Evolutionary conservation across 768 basidiomycete species (phyloP), one percentile per base, ranked within the genome.

Genomic region (Naganishia randhawae): DNA sequence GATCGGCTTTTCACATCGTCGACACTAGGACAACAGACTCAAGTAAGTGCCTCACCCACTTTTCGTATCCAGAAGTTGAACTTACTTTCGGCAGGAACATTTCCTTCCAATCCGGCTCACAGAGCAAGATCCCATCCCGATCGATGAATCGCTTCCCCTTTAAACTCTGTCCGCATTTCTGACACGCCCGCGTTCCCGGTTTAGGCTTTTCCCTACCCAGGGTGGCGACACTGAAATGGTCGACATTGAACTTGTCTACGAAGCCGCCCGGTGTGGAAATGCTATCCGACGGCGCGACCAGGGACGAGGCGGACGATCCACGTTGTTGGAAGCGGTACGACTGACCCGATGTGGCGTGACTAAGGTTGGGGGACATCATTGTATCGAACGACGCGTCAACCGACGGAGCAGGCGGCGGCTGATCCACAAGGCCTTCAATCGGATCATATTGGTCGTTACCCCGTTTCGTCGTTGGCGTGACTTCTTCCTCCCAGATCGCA

Each of bases 41-140:
- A n/a, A 19, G 13, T 50, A 57, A 57, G 51, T 25, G 35, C 66
- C 55, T 50, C 63, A 39, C 66, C 69, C 66, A 65, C 50, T 27
- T 22, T 22, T 25, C 33, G 41, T 45, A 63, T 62, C 27, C 39
- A 63, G 27, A 69, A 41, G 70, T 50, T 37, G 33, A 41, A 65
- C 85, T 48, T 71, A 89, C 91, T 83, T 92, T 92, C 69, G 93
- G 93, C 70, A 96, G 80, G 82, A 95, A 96, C 88, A 94, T 89
- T 74, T 89, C 87, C 83, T 95, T 96, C 93, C 93, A 96, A 78
- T 93, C 94, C 73, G 80, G 81, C 76, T 93, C 94, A 78, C 94
- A 96, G 73, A 96, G 80, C 41, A 92, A 86, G 81, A 85, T 66
- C 88, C 91, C 80, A 86, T 87, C 75, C 83, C 84, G 69, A 91